Evolutionary conservation across 768 basidiomycete genomes (phyloP).

Genomic region (Lactarius hatsudake): DNA sequence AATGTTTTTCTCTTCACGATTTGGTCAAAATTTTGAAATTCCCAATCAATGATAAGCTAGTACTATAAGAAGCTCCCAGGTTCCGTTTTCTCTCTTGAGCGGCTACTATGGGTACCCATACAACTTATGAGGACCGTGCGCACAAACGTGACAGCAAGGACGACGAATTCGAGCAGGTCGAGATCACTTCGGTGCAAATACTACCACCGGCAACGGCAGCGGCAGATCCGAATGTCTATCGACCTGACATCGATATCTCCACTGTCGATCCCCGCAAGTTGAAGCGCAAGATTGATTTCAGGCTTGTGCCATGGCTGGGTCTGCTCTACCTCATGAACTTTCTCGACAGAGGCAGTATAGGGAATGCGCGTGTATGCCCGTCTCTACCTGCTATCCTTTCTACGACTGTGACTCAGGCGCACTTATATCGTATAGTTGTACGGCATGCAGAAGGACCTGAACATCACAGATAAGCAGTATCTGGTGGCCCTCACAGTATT

Average conservation of each 20-base stretch:
- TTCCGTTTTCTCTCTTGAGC: no score
- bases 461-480: slow-evolving; percentile 63
- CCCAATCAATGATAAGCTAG: no score
- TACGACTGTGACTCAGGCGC: neutral
- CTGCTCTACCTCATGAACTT: slow-evolving; percentile 75
- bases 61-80: no score
- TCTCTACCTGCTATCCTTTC: neutral
- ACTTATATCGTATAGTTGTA: slow-evolving; percentile 47
- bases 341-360: slow-evolving; percentile 60
- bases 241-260: slow-evolving; percentile 51
- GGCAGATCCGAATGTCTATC: slow-evolving; percentile 37
- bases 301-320: slow-evolving; percentile 73
- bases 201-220: slow-evolving; percentile 12
- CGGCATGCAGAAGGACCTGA: slow-evolving; percentile 51
- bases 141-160: neutral
- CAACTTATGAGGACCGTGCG: neutral
- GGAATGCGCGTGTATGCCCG: slow-evolving; percentile 62
- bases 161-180: neutral
- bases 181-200: neutral
- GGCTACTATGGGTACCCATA: neutral
- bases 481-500: slow-evolving; percentile 68
- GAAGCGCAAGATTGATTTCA: slow-evolving; percentile 57
- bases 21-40: no score
- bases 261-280: slow-evolving; percentile 54
- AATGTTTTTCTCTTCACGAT: no score